Percentiles rank a stretch among this genome's conserved stretches.
Conservation (phyloP, 164 flowering plant genomes). For the Brasenia schreberi region DNA sequence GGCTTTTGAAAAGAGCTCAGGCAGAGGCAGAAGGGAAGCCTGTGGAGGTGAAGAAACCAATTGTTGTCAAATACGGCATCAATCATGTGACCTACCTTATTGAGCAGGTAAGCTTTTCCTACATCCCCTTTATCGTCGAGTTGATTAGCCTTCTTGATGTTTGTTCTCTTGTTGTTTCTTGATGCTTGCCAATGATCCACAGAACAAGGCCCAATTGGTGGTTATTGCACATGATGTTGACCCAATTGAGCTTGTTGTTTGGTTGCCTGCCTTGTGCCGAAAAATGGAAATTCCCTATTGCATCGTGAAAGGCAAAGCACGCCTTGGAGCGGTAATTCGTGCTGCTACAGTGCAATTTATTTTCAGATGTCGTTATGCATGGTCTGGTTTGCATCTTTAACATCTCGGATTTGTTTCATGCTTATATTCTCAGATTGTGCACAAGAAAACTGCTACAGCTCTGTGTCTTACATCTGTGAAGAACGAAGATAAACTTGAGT, state of each 20-base stretch:
- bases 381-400: not conserved
- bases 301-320: conserved; percentile 77
- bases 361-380: not conserved
- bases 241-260: conserved; percentile 77
- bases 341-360: not conserved
- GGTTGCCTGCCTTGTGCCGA: conserved; percentile 81
- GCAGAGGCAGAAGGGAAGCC: conserved; percentile 21
- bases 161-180: not conserved
- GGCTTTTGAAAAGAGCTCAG: conserved; percentile 20
- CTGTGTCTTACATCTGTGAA: conserved; percentile 71
- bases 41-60: conserved; percentile 16
- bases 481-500: conserved; percentile 81
- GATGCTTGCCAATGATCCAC: conserved; percentile 1
- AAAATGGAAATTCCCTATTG: conserved; percentile 83
- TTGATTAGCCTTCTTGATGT: not conserved
- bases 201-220: conserved; percentile 81
- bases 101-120: conserved; percentile 31
- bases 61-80: conserved; percentile 20
- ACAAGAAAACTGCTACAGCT: conserved; percentile 70
- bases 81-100: conserved; percentile 23
- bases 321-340: conserved; percentile 49
- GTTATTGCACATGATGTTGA: conserved; percentile 84
- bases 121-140: not conserved
- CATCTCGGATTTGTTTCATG: not conserved
- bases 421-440: conserved; percentile 42